Conservation (phyloP, 225 moss, liverwort and hornwort genomes). For the Neckera pumila region DNA sequence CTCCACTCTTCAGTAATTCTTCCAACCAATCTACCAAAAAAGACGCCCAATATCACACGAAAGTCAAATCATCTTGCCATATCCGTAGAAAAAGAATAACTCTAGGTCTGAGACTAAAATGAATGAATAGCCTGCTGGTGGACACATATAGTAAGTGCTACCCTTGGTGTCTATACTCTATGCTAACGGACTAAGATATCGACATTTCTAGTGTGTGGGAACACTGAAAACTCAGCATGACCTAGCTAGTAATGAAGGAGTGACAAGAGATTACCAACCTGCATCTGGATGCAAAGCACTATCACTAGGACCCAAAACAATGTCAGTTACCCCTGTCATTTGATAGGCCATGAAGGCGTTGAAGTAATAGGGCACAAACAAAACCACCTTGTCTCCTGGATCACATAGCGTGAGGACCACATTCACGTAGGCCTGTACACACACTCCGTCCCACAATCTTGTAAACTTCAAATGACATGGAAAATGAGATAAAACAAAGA, state of each 20-base stretch:
- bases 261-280: constrained; percentile 25
- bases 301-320: constrained; percentile 84
- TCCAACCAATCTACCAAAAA: constrained; percentile 84
- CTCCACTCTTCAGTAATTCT: constrained; percentile 38
- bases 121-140: background rate
- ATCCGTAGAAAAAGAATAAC: background rate
- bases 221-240: background rate
- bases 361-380: constrained; percentile 97
- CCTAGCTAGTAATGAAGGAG: background rate
- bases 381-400: constrained; percentile 85
- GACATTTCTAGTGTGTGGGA: background rate
- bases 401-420: constrained; percentile 90
- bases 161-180: background rate
- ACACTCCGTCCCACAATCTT: background rate
- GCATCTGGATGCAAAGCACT: constrained; percentile 81
- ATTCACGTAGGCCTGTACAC: constrained; percentile 81
- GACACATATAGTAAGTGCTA: background rate
- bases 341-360: constrained; percentile 98
- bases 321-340: constrained; percentile 98
- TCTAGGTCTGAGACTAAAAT: background rate
- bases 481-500: background rate
- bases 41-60: background rate
- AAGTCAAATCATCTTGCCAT: background rate
- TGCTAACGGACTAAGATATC: background rate
- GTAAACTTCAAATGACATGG: background rate